Percentiles rank a stretch among this genome's conserved stretches.
phyloP scores from a whole-genome alignment of 805 yeast genomes.

The Blastobotrys mokoenaii region DNA sequence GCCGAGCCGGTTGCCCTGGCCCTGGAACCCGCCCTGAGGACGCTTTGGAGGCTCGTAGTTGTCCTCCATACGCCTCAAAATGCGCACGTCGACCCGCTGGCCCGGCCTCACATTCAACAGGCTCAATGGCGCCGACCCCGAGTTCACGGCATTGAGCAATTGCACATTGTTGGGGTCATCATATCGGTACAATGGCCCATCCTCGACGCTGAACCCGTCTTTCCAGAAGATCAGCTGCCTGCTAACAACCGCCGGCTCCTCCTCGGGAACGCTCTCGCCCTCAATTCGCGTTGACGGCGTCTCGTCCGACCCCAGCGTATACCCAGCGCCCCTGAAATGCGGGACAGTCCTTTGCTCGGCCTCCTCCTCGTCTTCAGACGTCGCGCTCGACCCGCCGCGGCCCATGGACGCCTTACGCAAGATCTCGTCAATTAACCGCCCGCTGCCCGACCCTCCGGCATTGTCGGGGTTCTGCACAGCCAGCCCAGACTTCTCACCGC shows the following conservation, averaged over 20 bases:
- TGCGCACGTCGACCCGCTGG: constrained; percentile 88
- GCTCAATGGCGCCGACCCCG: constrained; percentile 85
- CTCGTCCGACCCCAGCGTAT: constrained; percentile 27
- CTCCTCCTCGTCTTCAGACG: constrained; percentile 18
- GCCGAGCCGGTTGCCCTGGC: constrained; percentile 80
- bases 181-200: constrained; percentile 75
- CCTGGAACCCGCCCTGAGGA: constrained; percentile 58
- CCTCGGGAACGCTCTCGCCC: constrained; percentile 11
- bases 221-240: constrained; percentile 92
- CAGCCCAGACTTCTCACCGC: constrained; percentile 65
- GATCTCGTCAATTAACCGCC: constrained; percentile 28
- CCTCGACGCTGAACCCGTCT: constrained; percentile 93
- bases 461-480: constrained; percentile 65
- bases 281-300: constrained; percentile 16
- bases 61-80: constrained; percentile 73
- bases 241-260: constrained; percentile 42
- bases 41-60: constrained; percentile 64
- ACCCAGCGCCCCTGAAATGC: constrained; percentile 26
- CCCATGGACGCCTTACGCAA: constrained; percentile 25
- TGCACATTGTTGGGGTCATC: constrained; percentile 87
- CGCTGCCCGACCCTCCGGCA: constrained; percentile 11
- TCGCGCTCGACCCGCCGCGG: constrained; percentile 5
- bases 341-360: constrained; percentile 9
- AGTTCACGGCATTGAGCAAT: constrained; percentile 69
- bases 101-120: constrained; percentile 77